Evolutionary conservation across 305 asterid genomes (phyloP).

Genomic region (Solanum chacoense): DNA sequence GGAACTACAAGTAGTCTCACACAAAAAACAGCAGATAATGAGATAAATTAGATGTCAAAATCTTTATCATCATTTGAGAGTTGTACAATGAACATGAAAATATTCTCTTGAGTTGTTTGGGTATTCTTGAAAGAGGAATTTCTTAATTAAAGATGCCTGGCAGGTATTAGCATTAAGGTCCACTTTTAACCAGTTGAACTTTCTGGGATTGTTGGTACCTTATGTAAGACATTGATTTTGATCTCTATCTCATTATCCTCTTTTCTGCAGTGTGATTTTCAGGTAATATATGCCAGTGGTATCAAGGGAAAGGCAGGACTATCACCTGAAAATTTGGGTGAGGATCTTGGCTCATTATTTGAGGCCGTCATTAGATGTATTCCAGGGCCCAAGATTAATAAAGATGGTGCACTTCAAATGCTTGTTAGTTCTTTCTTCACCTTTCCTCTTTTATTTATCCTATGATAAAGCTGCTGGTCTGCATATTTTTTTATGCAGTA

Average conservation of each 20-base stretch:
- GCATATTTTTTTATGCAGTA: not conserved
- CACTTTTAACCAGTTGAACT: not conserved
- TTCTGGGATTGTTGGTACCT: not conserved
- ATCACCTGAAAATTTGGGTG: constrained; percentile 74
- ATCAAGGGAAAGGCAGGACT: constrained; percentile 94
- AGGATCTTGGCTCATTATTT: constrained; percentile 96
- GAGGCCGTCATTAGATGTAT: constrained; percentile 89
- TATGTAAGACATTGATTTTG: not conserved
- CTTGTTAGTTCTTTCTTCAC: constrained; percentile 55
- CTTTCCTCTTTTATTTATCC: constrained; percentile 1
- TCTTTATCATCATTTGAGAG: not conserved
- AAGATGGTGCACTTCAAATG: constrained; percentile 96
- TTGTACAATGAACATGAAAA: not conserved
- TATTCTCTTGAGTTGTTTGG: not conserved
- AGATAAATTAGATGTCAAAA: not conserved
- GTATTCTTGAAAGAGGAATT: not conserved
- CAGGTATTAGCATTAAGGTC: not conserved
- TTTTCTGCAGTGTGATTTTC: constrained; percentile 89
- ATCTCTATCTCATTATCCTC: not conserved
- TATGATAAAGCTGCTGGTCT: not conserved
- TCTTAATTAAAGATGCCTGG: not conserved
- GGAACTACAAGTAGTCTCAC: not conserved
- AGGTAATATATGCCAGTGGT: constrained; percentile 96
- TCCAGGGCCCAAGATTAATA: constrained; percentile 85
- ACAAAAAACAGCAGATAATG: not conserved